Conservation (phyloP, 306 rosid species). For the Prunus campanulata region DNA sequence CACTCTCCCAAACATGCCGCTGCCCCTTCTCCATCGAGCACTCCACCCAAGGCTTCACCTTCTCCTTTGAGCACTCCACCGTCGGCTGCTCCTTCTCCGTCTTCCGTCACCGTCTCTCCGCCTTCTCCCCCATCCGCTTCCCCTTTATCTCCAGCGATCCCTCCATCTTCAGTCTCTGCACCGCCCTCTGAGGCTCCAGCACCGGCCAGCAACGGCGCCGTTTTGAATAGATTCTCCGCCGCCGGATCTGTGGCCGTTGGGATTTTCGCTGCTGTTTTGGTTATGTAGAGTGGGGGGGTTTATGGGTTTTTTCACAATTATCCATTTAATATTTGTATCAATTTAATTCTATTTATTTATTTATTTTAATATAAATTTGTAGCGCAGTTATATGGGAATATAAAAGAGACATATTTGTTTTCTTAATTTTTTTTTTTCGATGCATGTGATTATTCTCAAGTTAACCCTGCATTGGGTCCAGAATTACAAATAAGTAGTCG, state of each 20-base stretch:
- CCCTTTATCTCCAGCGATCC: neutral
- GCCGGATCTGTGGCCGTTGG: conserved; percentile 35
- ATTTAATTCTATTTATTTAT: too few relatives aligned
- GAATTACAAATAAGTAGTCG: too few relatives aligned
- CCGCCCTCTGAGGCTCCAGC: conserved; percentile 10
- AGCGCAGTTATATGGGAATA: too few relatives aligned
- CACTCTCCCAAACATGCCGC: neutral
- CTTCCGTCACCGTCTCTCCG: neutral
- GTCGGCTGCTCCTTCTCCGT: conserved; percentile 17
- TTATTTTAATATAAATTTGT: too few relatives aligned
- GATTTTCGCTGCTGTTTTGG: conserved; percentile 27
- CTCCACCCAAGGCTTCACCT: neutral
- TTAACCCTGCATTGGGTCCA: too few relatives aligned
- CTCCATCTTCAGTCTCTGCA: neutral
- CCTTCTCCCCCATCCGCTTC: conserved; percentile 19
- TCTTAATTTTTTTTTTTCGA: too few relatives aligned
- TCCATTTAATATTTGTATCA: neutral
- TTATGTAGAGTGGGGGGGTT: conserved; percentile 23
- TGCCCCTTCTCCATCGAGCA: neutral
- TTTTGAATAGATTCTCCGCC: conserved; percentile 5
- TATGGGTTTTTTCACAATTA: neutral
- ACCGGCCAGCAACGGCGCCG: neutral
- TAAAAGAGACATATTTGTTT: too few relatives aligned
- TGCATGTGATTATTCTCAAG: too few relatives aligned
- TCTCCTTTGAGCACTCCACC: too few relatives aligned